Evolutionary conservation across 306 rosid species (phyloP), one percentile per base, ranked within the genome.

Genomic region (Ochetophila trinervis): DNA sequence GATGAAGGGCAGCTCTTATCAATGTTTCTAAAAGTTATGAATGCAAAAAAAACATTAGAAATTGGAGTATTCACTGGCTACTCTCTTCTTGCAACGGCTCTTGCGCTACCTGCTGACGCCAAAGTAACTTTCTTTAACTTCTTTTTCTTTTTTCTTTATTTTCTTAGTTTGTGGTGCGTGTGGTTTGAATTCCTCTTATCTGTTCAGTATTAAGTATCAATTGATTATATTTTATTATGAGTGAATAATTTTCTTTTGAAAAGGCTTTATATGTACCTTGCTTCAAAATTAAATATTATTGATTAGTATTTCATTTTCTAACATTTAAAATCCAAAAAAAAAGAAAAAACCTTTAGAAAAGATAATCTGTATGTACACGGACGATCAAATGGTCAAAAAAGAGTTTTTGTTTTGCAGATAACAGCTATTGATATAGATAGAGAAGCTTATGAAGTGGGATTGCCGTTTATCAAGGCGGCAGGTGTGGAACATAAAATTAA

Each of bases 51-150:
- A 54, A 87, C 95, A 6, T 4, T 87, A 1, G 95, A 87, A 42
- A 20, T 85, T 6, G 88, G 90, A 48, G 90, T 87, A 3, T 87
- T 83, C 60, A 83, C 90, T 14, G 90, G 88, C 9, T 87, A 87
- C 47, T 88, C 95, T 52, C 88, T 88, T 71, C 95, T 88, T 37
- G 15, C 80, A 6, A 80, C 87, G 3, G 91, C 91, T 75, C 84
- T 79, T 14, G 85, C 95, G 9, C 74, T 87, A 10, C 88, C 90
- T 23, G 23, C 27, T 8, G 73, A 83, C 55, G 86, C 63, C 71
- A 74, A 60, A 78, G 95, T 82, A 50, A 24, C 22, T 0, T 5
- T 10, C n/a, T 27, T 19, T 2, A 32, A 16, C 35, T 40, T 8
- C 45, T 40, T 37, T 40, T 40, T 40, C 45, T 8, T 40, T 40